Evolutionary conservation across 139 green algal species (phyloP), one percentile per base, ranked within the genome.

Genomic region (Coelastrella sp.): DNA sequence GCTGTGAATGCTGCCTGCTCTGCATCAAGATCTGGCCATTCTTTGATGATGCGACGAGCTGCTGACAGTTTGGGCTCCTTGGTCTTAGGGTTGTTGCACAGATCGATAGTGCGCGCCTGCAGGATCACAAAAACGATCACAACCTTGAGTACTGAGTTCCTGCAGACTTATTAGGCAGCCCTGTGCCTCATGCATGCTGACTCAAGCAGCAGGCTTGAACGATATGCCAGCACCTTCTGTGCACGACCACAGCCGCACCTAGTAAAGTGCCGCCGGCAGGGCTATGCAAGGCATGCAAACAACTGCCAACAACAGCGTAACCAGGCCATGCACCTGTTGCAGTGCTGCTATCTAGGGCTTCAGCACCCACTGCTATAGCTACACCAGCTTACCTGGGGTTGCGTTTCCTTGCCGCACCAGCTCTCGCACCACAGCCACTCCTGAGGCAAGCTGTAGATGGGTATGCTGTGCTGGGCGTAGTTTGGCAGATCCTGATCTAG

Each of bases 371-470:
- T 47, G 68, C 68, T 32, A 17, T 76, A 8, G 68, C 61, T 71
- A 13, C 8, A 76, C 14, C 6, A 76, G 5, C 92, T 57, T 71
- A 95, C 93, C 93, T 94, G 92, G n/a, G 73, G 5, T 90, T 99
- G 99, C 13, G 97, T 99, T 5, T 92, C 88, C 77, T 98, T 98
- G 60, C 98, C 98, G 90, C 98, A 99, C 98, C 98, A 99, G 13
- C 96, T 98, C 94, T 99, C 98, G 88, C 98, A 99, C 98, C 98
- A 99, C 60, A 99, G 94, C 98, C 98, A 99, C 92, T 99, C 96
- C 93, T 98, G 93, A 4, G 97, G 97, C 81, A 99, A 93, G 59
- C 93, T 97, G 92, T 96, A 95, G 73, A 99, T 99, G 54, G 96
- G 97, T 16, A 98, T 97, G n/a, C 91, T 91, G 92, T 99, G 96